Percentiles rank a stretch among this genome's conserved stretches.
phyloP scores from a whole-genome alignment of 305 asterid species.

The Striga hermonthica region DNA sequence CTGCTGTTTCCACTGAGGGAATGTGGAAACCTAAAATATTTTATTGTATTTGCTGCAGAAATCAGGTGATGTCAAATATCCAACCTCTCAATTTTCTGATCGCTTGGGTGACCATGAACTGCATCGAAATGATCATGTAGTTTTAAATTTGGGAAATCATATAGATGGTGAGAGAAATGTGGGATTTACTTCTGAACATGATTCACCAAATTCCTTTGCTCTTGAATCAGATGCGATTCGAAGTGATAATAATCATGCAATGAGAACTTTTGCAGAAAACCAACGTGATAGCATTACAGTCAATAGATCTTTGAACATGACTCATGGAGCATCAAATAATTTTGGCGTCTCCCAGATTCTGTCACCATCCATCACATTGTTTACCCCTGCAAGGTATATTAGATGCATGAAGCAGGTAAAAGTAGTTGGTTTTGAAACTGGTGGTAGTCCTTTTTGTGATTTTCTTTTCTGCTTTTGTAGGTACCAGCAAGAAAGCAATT shows the following conservation, averaged over 20 bases:
- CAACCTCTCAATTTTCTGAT: slow-evolving; percentile 42
- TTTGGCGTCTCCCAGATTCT: slow-evolving; percentile 50
- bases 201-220: slow-evolving; percentile 39
- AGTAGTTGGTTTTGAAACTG: slow-evolving; percentile 17
- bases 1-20: slow-evolving; percentile 14
- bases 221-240: slow-evolving; percentile 43
- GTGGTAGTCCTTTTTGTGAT: slow-evolving; percentile 27
- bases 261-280: slow-evolving; percentile 38
- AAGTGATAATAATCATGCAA: slow-evolving; percentile 42
- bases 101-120: slow-evolving; percentile 48
- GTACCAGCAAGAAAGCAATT: slow-evolving; percentile 55
- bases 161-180: slow-evolving; percentile 40
- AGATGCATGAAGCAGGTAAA: slow-evolving; percentile 19
- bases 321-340: slow-evolving; percentile 48
- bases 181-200: slow-evolving; percentile 45
- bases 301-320: slow-evolving; percentile 49
- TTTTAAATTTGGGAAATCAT: slow-evolving; percentile 46
- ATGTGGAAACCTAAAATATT: slow-evolving; percentile 1
- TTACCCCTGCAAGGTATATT: slow-evolving; percentile 63
- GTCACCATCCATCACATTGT: slow-evolving; percentile 53
- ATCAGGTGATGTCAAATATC: slow-evolving; percentile 52
- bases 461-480: slow-evolving; percentile 40
- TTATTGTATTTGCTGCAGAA: slow-evolving; percentile 45
- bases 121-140: slow-evolving; percentile 40
- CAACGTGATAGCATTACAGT: slow-evolving; percentile 41